A percentile compares a stretch with the other conserved stretches of the same genome.
These are phyloP conservation scores for Aspergillus bridgeri DNA, from an alignment of 495 filamentous ascomycete genomes.

Conservation along the genomic window DNA sequence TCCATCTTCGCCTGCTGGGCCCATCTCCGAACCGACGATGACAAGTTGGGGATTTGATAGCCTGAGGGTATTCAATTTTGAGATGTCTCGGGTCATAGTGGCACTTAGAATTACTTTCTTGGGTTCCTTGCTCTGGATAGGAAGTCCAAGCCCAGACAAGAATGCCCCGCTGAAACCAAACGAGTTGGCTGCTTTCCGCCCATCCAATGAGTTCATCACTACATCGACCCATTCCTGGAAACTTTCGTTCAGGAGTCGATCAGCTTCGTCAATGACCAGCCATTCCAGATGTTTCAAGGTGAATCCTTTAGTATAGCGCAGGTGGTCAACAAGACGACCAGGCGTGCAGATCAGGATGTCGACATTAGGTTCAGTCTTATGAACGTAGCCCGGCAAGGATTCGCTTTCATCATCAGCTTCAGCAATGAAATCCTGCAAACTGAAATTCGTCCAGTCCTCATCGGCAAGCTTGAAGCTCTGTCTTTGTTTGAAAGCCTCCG, in stretches of 20 bases:
- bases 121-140: slow-evolving; percentile 40
- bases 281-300: slow-evolving; percentile 70
- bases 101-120: slow-evolving; percentile 83
- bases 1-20: slow-evolving; percentile 28
- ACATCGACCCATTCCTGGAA: slow-evolving; percentile 88
- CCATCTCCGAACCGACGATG: slow-evolving; percentile 56
- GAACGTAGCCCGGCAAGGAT: slow-evolving; percentile 57
- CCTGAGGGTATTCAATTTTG: slow-evolving; percentile 69
- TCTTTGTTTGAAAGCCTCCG: slow-evolving; percentile 44
- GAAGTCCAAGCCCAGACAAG: slow-evolving; percentile 33
- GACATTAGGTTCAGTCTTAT: slow-evolving; percentile 62
- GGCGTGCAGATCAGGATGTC: slow-evolving; percentile 92
- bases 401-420: slow-evolving; percentile 39
- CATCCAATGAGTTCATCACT: slow-evolving; percentile 62
- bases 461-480: slow-evolving; percentile 37
- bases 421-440: slow-evolving; percentile 40
- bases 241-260: slow-evolving; percentile 83
- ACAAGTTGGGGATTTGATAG: slow-evolving; percentile 73
- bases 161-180: slow-evolving; percentile 44
- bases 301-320: slow-evolving; percentile 79
- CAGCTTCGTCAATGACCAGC: slow-evolving; percentile 92
- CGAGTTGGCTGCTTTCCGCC: slow-evolving; percentile 44
- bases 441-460: slow-evolving; percentile 48
- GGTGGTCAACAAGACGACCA: slow-evolving; percentile 86
- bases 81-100: slow-evolving; percentile 88